A percentile compares a stretch with the other conserved stretches of the same genome.
These are phyloP conservation scores for Aspergillus uvarum DNA, from an alignment of 2,329 filamentous ascomycete species.

Conservation along the genomic window DNA sequence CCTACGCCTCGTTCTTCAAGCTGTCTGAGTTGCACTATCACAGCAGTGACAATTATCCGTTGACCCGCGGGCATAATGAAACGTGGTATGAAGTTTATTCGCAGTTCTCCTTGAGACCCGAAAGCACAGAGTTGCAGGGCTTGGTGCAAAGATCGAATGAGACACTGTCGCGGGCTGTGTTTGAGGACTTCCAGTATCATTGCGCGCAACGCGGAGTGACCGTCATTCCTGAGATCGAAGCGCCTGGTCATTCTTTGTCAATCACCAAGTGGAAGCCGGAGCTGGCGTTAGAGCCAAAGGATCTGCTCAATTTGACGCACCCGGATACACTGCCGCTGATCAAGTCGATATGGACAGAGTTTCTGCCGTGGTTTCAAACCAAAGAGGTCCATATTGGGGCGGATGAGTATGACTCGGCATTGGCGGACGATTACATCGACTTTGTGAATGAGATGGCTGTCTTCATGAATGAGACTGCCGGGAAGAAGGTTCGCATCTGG, in stretches of 20 bases:
- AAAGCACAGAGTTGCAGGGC: constrained; percentile 48
- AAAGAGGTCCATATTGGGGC: constrained; percentile 59
- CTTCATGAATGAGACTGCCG: constrained; percentile 44
- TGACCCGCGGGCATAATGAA: constrained; percentile 50
- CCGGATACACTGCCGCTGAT: constrained; percentile 56
- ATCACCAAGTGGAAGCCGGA: constrained; percentile 62
- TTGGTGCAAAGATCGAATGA: constrained; percentile 56
- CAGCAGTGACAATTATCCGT: constrained; percentile 58
- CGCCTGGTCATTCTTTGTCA: constrained; percentile 57
- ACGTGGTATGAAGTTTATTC: constrained; percentile 54
- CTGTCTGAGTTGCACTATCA: constrained; percentile 61
- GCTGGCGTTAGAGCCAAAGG: constrained; percentile 51
- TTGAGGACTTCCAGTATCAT: constrained; percentile 53
- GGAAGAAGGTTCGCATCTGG: constrained; percentile 56
- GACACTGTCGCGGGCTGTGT: constrained; percentile 53
- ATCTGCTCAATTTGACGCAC: constrained; percentile 56
- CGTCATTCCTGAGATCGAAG: constrained; percentile 60
- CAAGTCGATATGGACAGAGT: constrained; percentile 55
- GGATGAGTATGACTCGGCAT: constrained; percentile 53
- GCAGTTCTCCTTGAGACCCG: constrained; percentile 56
- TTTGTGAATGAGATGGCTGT: constrained; percentile 55
- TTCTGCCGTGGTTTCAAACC: constrained; percentile 57
- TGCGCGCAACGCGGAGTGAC: constrained; percentile 59
- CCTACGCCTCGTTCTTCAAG: constrained; percentile 62
- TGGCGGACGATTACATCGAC: constrained; percentile 51